Percentiles rank a stretch among this genome's conserved stretches.
These are phyloP conservation scores for Spathaspora gorwiae DNA, from an alignment of 805 yeast species.

Conservation along the genomic window DNA sequence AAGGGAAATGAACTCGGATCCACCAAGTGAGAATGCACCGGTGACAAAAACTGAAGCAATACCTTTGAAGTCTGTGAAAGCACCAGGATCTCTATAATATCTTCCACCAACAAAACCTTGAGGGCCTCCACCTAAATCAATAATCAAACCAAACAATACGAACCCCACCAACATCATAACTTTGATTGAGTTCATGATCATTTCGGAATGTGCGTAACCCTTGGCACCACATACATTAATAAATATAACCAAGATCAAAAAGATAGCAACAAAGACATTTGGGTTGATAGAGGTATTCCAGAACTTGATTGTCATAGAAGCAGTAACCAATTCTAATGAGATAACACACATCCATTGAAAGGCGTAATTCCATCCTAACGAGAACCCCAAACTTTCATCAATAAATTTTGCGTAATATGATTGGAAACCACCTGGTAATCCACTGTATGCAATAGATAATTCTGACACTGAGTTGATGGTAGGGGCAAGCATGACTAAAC, in stretches of 20 bases:
- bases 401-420: conserved; percentile 45
- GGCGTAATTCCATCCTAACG: conserved; percentile 43
- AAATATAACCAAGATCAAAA: conserved; percentile 40
- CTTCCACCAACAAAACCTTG: conserved; percentile 36
- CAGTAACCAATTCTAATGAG: conserved; percentile 62
- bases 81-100: conserved; percentile 39
- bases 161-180: conserved; percentile 35
- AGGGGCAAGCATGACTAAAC: conserved; percentile 27
- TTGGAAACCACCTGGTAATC: conserved; percentile 59
- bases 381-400: conserved; percentile 35
- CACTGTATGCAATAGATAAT: conserved; percentile 55
- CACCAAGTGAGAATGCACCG: conserved; percentile 39
- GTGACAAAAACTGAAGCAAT: conserved; percentile 36
- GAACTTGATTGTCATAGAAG: conserved; percentile 54
- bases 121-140: conserved; percentile 34
- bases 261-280: conserved; percentile 53
- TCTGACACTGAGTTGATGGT: conserved; percentile 39
- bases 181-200: conserved; percentile 32
- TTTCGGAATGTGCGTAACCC: conserved; percentile 44
- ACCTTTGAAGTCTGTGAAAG: conserved; percentile 35
- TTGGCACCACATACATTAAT: conserved; percentile 44
- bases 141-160: conserved; percentile 35
- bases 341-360: conserved; percentile 60
- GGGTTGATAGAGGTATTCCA: conserved; percentile 50
- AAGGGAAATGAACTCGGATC: conserved; percentile 37